Evolutionary conservation across 176 grass and related monocot species (phyloP).

Genomic region (Oryza meridionalis): DNA sequence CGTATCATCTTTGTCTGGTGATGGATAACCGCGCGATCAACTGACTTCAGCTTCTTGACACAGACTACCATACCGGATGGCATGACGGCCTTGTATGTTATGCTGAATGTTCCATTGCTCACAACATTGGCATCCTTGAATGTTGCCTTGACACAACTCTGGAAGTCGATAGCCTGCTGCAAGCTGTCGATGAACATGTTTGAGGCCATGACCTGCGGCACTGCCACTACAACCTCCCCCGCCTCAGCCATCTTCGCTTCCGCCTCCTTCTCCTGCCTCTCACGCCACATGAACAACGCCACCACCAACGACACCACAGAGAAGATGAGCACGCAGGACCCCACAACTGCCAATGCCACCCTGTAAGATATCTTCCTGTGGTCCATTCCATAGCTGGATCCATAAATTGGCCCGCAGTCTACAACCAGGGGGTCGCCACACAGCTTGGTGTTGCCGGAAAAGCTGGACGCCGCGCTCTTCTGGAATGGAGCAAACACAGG

Average conservation of each 20-base stretch:
- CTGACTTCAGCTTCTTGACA: constrained; percentile 86
- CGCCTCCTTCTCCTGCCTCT: constrained; percentile 90
- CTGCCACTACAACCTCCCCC: constrained; percentile 54
- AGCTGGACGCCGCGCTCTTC: constrained; percentile 79
- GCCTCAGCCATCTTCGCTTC: constrained; percentile 59
- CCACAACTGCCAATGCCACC: constrained; percentile 73
- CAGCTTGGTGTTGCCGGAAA: constrained; percentile 73
- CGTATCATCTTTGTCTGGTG: constrained; percentile 90
- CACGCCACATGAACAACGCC: constrained; percentile 85
- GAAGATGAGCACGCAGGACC: constrained; percentile 83
- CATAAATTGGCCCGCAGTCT: constrained; percentile 59
- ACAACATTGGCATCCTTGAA: constrained; percentile 70
- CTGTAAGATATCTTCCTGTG: constrained; percentile 87
- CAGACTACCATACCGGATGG: constrained; percentile 84
- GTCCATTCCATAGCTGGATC: constrained; percentile 59
- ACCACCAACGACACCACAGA: constrained; percentile 69
- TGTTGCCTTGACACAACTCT: constrained; percentile 67
- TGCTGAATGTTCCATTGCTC: constrained; percentile 78
- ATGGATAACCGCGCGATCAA: constrained; percentile 63
- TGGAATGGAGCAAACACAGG: constrained; percentile 83
- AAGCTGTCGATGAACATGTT: constrained; percentile 77
- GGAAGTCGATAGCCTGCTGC: constrained; percentile 92
- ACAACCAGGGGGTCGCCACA: constrained; percentile 76
- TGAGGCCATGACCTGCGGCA: constrained; percentile 58
- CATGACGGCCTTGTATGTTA: constrained; percentile 80